phyloP scores from a whole-genome alignment of 805 yeast species.

The Candida boleticola region DNA sequence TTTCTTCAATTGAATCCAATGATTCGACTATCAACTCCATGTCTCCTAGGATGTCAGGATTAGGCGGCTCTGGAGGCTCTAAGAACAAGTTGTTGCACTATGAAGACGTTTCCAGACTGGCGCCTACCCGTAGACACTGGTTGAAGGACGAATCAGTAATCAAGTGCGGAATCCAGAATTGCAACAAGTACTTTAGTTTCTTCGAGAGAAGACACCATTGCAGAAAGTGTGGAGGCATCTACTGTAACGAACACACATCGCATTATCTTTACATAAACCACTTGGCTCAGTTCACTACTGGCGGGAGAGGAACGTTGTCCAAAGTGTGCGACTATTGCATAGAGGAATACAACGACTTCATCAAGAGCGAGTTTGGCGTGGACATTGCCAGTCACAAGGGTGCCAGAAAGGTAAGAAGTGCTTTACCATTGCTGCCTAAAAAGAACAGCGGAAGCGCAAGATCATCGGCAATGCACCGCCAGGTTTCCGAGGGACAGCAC shows the following conservation, averaged over 20 bases:
- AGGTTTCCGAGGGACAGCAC: background rate
- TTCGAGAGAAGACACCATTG: conserved; percentile 83
- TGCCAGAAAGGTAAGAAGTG: background rate
- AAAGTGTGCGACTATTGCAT: conserved; percentile 72
- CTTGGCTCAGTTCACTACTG: conserved; percentile 63
- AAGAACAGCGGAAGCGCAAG: background rate
- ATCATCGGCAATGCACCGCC: background rate
- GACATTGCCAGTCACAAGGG: conserved; percentile 5
- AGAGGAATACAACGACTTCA: conserved; percentile 54
- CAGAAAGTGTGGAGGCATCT: conserved; percentile 80
- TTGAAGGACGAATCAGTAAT: conserved; percentile 63
- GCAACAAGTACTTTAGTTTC: conserved; percentile 68
- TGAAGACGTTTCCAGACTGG: conserved; percentile 29
- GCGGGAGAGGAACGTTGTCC: conserved; percentile 62
- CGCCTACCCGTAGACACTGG: conserved; percentile 69
- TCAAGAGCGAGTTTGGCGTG: conserved; percentile 40
- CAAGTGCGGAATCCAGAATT: conserved; percentile 55
- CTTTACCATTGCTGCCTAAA: background rate
- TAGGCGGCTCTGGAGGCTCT: background rate
- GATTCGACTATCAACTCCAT: conserved; percentile 24
- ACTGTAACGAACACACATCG: conserved; percentile 66
- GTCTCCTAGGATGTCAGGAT: conserved; percentile 9
- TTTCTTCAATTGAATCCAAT: conserved; percentile 32
- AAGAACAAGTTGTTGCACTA: conserved; percentile 9
- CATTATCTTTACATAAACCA: conserved; percentile 55